These are phyloP conservation scores for Tolypocladium album DNA, from an alignment of 2,329 filamentous ascomycete genomes.

Conservation along the genomic window DNA sequence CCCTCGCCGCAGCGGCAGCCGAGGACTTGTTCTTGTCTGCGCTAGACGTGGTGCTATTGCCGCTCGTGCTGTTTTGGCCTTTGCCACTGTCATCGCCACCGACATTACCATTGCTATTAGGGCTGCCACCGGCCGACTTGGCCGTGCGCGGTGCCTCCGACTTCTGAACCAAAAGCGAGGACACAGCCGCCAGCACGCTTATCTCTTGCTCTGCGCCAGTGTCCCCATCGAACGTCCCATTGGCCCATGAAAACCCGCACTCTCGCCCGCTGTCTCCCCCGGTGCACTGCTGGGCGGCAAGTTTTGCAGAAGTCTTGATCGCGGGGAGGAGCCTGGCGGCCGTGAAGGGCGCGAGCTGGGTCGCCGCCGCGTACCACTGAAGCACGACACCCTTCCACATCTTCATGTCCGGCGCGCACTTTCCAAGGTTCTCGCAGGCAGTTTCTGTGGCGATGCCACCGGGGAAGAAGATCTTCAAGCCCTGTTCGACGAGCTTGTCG, in stretches of 20 bases:
- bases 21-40: neutral
- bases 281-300: neutral
- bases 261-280: neutral
- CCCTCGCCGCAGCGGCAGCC: too few relatives aligned
- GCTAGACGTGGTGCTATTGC: neutral
- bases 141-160: neutral
- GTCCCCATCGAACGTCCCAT: neutral
- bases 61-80: neutral
- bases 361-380: neutral
- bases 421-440: neutral
- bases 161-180: neutral
- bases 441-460: neutral
- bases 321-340: neutral
- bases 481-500: neutral
- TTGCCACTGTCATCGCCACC: neutral
- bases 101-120: neutral
- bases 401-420: neutral
- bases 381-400: neutral
- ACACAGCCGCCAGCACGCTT: neutral
- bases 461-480: neutral
- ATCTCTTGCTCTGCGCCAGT: neutral
- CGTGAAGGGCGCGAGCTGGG: neutral
- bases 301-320: neutral
- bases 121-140: neutral
- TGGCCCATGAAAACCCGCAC: neutral